Evolutionary conservation across 108 stramenopile genomes (phyloP).

Genomic region (Aurantiochytrium sp.): DNA sequence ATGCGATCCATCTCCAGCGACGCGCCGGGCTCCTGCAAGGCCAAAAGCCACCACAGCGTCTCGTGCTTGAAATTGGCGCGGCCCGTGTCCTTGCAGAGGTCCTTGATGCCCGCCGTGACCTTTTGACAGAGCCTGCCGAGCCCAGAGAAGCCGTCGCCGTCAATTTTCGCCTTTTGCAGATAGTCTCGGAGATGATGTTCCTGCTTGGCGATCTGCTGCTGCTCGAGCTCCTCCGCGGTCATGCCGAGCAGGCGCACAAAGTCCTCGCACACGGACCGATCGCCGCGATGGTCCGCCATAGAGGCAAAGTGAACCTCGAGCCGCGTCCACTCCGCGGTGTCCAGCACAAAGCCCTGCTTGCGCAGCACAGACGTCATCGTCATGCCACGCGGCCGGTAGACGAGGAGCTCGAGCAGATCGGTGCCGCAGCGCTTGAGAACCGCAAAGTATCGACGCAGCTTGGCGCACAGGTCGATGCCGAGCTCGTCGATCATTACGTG

Average conservation of each 20-base stretch:
- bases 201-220: neutral
- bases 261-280: neutral
- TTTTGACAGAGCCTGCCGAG: neutral
- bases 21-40: neutral
- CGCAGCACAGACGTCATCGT: neutral
- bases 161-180: neutral
- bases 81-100: neutral
- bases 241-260: neutral
- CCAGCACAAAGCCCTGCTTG: slow-evolving; percentile 1
- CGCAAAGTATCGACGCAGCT: neutral
- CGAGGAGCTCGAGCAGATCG: neutral
- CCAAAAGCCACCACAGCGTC: neutral
- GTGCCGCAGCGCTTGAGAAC: slow-evolving; percentile 8
- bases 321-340: neutral
- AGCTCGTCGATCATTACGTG: neutral
- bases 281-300: neutral
- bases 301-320: slow-evolving; percentile 9
- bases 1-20: neutral
- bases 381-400: neutral
- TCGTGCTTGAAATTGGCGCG: neutral
- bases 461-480: neutral
- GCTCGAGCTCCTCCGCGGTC: neutral
- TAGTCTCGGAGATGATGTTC: neutral
- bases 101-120: neutral
- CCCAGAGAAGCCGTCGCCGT: neutral